Evolutionary conservation across 805 yeast species (phyloP), one percentile per base, ranked within the genome.

Genomic region (Crinitomyces ghanaensis): DNA sequence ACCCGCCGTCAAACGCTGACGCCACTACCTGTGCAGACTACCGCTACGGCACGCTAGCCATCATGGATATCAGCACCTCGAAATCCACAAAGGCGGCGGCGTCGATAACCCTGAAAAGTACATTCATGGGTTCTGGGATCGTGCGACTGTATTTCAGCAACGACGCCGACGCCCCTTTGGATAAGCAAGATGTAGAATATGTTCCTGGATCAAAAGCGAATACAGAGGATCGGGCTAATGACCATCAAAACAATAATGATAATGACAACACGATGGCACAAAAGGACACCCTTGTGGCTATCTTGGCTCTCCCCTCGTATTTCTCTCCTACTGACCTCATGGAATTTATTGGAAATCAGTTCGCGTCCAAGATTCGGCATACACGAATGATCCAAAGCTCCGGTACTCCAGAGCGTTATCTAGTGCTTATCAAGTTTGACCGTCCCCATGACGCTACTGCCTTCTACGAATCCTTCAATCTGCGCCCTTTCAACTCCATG

Each of bases 231-330:
- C 34, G 20, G 7, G 30, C 28, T 15, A n/a, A n/a, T n/a, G n/a
- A n/a, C n/a, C n/a, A n/a, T n/a, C 24, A 34, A 7, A 41, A 36
- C 3, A 24, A 26, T 5, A 34, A 37, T 5, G 50, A 36, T 5
- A 42, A 37, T 4, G 35, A 27, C 6, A 36, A 33, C 14, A 27
- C 30, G 4, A 46, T 50, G 11, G 39, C 48, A 6, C 45, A 45
- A 20, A 38, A 48, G 6, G 49, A 43, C 6, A 36, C 84, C 1
- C 77, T 79, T 58, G 71, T 82, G 3, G 74, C 88, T 1, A 79
- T 84, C 13, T 54, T 84, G n/a, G 85, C 93, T 0, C 76, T 85
- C 0, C 96, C 96, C 0, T 74, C 80, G 7, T 86, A 85, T 51
- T 77, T 85, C 54, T 76, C 93, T 0, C 81, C 88, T 0, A 77